These are phyloP conservation scores for Fusarium nodosum DNA, from an alignment of 2,329 filamentous ascomycete species.

Conservation along the genomic window DNA sequence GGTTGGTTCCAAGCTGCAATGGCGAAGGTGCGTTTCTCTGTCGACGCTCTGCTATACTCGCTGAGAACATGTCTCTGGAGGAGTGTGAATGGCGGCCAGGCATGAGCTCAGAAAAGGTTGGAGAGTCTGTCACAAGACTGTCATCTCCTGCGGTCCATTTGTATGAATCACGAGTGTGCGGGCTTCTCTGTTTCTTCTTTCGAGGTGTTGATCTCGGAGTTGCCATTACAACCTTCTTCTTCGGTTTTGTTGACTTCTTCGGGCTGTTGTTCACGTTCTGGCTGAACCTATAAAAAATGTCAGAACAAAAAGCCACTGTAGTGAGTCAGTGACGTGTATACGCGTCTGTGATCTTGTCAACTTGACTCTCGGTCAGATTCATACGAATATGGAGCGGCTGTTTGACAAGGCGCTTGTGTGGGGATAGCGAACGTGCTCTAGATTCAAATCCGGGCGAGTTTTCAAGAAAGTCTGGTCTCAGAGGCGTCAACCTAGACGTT, in stretches of 20 bases:
- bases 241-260: constrained; percentile 35
- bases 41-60: constrained; percentile 52
- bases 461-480: constrained; percentile 57
- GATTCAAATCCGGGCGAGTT: constrained; percentile 47
- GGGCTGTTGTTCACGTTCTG: constrained; percentile 51
- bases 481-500: constrained; percentile 47
- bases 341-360: constrained; percentile 63
- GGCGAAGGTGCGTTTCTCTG: constrained; percentile 48
- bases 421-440: constrained; percentile 55
- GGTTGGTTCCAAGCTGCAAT: constrained; percentile 43
- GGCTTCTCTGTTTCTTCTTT: constrained; percentile 25
- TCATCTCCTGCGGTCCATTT: constrained; percentile 28
- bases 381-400: constrained; percentile 62
- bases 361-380: constrained; percentile 63
- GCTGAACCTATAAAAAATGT: constrained; percentile 52
- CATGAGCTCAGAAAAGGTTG: constrained; percentile 54
- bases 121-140: constrained; percentile 34
- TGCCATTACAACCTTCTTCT: constrained; percentile 30
- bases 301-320: constrained; percentile 1
- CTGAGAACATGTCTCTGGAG: constrained; percentile 29
- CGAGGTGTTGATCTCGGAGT: constrained; percentile 44
- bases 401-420: constrained; percentile 52
- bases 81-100: constrained; percentile 40
- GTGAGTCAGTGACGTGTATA: constrained; percentile 54
- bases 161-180: constrained; percentile 8